phyloP scores from a whole-genome alignment of 2,329 filamentous ascomycete species.

The Westerdykella aurantiaca region DNA sequence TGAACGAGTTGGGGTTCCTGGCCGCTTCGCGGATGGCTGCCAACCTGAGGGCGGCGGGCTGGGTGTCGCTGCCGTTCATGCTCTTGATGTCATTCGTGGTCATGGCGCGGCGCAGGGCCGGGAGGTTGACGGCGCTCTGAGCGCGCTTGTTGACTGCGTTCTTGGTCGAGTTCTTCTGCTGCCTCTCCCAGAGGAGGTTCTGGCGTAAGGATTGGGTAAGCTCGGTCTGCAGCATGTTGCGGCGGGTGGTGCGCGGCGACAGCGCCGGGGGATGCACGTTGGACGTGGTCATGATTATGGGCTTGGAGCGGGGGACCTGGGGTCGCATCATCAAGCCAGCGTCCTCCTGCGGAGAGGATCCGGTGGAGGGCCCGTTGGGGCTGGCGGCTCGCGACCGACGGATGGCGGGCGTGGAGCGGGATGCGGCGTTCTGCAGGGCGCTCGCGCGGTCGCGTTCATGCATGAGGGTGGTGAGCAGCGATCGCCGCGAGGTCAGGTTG shows the following conservation, averaged over 20 bases:
- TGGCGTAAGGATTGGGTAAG: conserved; percentile 87
- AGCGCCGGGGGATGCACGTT: conserved; percentile 67
- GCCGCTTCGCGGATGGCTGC: conserved; percentile 54
- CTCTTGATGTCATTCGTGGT: conserved; percentile 80
- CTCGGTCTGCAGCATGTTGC: conserved; percentile 94
- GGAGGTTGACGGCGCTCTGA: conserved; percentile 54
- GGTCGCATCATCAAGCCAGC: conserved; percentile 54
- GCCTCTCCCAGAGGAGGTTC: conserved; percentile 89
- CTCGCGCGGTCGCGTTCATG: conserved; percentile 69
- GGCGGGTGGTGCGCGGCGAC: conserved; percentile 83
- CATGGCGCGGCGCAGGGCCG: conserved; percentile 31
- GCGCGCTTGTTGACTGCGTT: conserved; percentile 84
- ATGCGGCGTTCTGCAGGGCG: conserved; percentile 62
- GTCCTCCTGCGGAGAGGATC: conserved; percentile 50
- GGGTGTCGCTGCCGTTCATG: conserved; percentile 65
- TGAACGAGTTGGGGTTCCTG: conserved; percentile 65
- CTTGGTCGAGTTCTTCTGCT: conserved; percentile 85
- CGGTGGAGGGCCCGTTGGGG: conserved; percentile 63
- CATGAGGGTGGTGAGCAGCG: conserved; percentile 84
- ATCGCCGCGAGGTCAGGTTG: conserved; percentile 78
- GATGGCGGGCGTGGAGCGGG: conserved; percentile 50
- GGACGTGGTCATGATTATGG: conserved; percentile 69
- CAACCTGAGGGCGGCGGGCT: conserved; percentile 41
- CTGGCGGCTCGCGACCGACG: conserved; percentile 58
- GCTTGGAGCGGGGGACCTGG: conserved; percentile 64